Evolutionary conservation across 805 yeast genomes (phyloP), one percentile per base, ranked within the genome.

Genomic region (Candida fluviatilis): DNA sequence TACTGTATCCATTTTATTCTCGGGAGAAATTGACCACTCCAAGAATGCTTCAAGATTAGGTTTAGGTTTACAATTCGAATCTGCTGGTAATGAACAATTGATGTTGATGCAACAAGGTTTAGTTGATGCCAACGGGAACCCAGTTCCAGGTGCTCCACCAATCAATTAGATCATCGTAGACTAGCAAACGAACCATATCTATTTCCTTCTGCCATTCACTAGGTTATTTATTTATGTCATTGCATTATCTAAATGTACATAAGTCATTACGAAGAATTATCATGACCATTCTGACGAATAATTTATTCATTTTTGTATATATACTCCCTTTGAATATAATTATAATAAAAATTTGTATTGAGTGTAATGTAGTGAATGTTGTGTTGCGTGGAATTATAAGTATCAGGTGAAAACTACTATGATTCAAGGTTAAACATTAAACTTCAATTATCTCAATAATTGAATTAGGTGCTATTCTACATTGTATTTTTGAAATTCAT

Each of bases 11-110:
- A 74, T 93, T 40, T 70, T 88, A 56, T 89, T 93, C 73, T 77
- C 84, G 48, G 96, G 96, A 56, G 96, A 90, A 68, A 78, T 91
- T 46, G 97, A 91, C 68, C 98, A 91, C 64, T 67, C 73, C 58
- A 68, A 68, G 51, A 61, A 66, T 52, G 70, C 88, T 45, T 82
- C 90, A 47, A 84, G 81, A 64, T 69, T 91, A 49, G 99, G 99
- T 59, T 78, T 90, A 53, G 98, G 97, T 64, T 74, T 93, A 54
- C 96, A 91, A 73, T 82, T 93, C 50, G 98, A 93, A 74, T 82
- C 93, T 49, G 91, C 93, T 41, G 97, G 97, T 59, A 81, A 85
- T 57, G 95, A 90, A 71, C 93, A 87, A 71, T 77, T 88, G 52
- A 80, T 86, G 75, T 76, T 85, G 82, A 81, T 84, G 88, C 95